A percentile compares a stretch with the other conserved stretches of the same genome.
Evolutionary conservation across 2,329 filamentous ascomycete genomes (phyloP).

Genomic region (Boeremia exigua): DNA sequence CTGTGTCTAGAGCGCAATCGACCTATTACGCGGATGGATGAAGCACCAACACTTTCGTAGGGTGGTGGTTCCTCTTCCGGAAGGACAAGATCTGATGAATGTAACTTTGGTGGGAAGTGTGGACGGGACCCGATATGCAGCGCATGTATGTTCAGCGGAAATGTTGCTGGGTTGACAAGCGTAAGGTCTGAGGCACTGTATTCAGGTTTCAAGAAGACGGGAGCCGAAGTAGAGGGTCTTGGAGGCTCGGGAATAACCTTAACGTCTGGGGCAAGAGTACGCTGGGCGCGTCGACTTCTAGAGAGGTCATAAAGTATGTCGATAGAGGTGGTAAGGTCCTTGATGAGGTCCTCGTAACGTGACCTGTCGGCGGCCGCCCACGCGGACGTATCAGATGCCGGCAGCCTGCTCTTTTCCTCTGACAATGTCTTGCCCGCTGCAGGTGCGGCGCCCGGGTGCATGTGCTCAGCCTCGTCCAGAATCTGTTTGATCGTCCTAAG

Average conservation of each 20-base stretch:
- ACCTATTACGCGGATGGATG: slow-evolving; percentile 55
- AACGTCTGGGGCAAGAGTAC: slow-evolving; percentile 22
- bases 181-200: slow-evolving; percentile 52
- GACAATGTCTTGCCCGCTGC: slow-evolving; percentile 40
- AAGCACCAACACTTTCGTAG: slow-evolving; percentile 55
- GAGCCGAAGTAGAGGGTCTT: slow-evolving; percentile 21
- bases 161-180: slow-evolving; percentile 51
- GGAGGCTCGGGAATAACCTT: slow-evolving; percentile 30
- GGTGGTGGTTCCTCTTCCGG: slow-evolving; percentile 57
- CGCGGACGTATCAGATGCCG: slow-evolving; percentile 41
- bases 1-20: slow-evolving; percentile 46
- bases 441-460: slow-evolving; percentile 62
- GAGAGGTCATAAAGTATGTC: slow-evolving; percentile 81
- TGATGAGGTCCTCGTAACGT: slow-evolving; percentile 77
- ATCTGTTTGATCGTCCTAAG: slow-evolving; percentile 83
- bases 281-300: slow-evolving; percentile 62
- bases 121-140: slow-evolving; percentile 22
- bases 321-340: slow-evolving; percentile 77
- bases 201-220: slow-evolving; percentile 41
- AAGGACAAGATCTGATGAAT: slow-evolving; percentile 50
- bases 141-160: slow-evolving; percentile 30
- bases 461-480: slow-evolving; percentile 74
- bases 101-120: slow-evolving; percentile 52
- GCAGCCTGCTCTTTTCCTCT: slow-evolving; percentile 44
- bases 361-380: slow-evolving; percentile 69